Base-by-base conservation (phyloP, 1,139 yeast species). In the Saccharomyces hybrid region DNA sequence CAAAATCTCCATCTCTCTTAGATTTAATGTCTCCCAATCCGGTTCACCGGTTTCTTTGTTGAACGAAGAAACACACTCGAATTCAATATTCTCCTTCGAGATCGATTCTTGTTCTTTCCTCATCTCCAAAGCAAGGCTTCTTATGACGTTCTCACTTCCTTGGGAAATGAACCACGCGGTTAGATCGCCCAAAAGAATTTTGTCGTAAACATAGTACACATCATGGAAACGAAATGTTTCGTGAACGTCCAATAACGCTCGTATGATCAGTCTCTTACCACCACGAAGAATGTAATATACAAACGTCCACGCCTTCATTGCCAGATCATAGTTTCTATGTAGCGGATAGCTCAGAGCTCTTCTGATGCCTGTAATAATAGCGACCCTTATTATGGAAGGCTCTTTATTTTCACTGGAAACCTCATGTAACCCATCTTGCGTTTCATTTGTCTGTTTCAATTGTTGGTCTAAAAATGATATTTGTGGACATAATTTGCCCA, bases 211-310 rank as follows among this genome's bases (percentile, higher is more conserved):
- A 64, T 87, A 87, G 68, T 90, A 90, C n/a, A 86, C 79, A 61
- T 91, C 97, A 65, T 88, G 93, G 62, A 74, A 84, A 55, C 97
- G 78, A 69, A 90, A 90, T n/a, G 86, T 71, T 63, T 86, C 91
- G 60, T 87, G 79, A 13, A 83, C 70, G 25, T 78, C 80, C 41
- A 90, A 70, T 42, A 91, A 68, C 1, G 79, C 73, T 60, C 80
- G 79, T 47, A 90, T 72, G 0, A 91, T 76, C 13, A 79, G 75
- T 53, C 88, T 74, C 64, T 83, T 85, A 1, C 97, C 97, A 16
- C 81, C 81, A 52, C 86, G 71, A 47, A 93, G 71, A 9, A 82
- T 74, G 54, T 76, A 76, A 62, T 86, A 82, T 0, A 84, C 89
- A 66, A 88, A 97, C 27, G 80, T 78, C 95, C 96, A 88, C 1